A percentile compares a stretch with the other conserved stretches of the same genome.
Conservation (phyloP, 2,329 filamentous ascomycete genomes). For the Aureobasidium sp. region DNA sequence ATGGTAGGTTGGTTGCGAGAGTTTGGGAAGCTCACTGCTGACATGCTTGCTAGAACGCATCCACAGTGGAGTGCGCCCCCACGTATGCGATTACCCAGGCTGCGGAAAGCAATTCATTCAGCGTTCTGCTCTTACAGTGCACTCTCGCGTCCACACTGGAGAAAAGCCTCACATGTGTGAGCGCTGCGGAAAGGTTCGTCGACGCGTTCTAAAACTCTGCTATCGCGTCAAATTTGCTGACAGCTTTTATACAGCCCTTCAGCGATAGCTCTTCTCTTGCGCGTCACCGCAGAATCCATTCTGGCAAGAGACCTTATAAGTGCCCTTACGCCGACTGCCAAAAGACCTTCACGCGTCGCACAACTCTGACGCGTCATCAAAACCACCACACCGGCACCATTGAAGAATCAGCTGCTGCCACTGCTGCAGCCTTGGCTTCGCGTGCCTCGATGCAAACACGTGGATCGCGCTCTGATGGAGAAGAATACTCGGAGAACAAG, state of each 20-base stretch:
- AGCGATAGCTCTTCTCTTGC: constrained; percentile 93
- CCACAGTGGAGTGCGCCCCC: constrained; percentile 81
- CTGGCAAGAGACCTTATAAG: constrained; percentile 91
- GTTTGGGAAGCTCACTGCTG: constrained; percentile 20
- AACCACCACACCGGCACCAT: constrained; percentile 94
- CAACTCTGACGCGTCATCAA: constrained; percentile 89
- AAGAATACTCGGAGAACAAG: constrained; percentile 58
- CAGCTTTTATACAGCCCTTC: constrained; percentile 57
- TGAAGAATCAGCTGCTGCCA: constrained; percentile 84
- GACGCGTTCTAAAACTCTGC: neutral
- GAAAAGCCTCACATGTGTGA: constrained; percentile 99
- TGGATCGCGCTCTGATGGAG: constrained; percentile 56
- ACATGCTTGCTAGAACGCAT: constrained; percentile 64
- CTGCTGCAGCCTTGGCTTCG: constrained; percentile 70
- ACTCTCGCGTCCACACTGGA: constrained; percentile 90
- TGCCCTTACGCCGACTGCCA: constrained; percentile 96
- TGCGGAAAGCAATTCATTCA: constrained; percentile 98
- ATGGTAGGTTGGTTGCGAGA: constrained; percentile 55
- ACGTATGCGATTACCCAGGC: constrained; percentile 79
- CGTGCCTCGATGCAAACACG: constrained; percentile 36
- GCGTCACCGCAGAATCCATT: constrained; percentile 88
- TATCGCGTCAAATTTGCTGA: constrained; percentile 7
- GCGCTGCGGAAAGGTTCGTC: constrained; percentile 80
- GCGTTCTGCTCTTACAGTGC: constrained; percentile 87
- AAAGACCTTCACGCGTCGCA: constrained; percentile 94